Conservation (phyloP, 257 asterid species). For the Solanum tacnaense region DNA sequence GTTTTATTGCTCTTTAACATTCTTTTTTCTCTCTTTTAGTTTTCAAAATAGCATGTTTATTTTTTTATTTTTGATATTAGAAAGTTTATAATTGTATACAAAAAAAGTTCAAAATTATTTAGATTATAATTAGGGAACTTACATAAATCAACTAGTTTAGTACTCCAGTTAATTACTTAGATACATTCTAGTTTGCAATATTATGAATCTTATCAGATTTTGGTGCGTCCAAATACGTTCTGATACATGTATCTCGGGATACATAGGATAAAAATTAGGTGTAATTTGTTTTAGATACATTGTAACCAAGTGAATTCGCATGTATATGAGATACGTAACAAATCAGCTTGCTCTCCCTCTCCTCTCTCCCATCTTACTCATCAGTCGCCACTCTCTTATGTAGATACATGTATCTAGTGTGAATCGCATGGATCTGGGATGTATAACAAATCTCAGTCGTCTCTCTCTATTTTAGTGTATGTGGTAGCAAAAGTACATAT, state of each 20-base stretch:
- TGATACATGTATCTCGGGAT: too few relatives aligned
- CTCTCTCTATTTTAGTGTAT: neutral
- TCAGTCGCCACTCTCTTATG: neutral
- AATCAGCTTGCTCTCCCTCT: neutral
- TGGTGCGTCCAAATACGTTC: accelerated
- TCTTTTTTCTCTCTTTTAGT: neutral
- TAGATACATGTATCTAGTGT: neutral
- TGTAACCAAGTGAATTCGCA: neutral
- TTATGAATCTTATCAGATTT: too few relatives aligned
- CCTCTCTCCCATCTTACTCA: neutral
- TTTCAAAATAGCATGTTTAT: neutral
- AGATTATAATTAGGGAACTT: neutral
- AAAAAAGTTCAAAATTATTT: neutral
- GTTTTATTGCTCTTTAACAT: neutral
- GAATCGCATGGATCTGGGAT: accelerated
- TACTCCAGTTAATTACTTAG: too few relatives aligned
- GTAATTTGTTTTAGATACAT: neutral
- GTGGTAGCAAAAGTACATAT: too few relatives aligned
- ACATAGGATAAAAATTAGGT: neutral
- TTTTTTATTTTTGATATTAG: neutral
- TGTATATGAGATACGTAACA: too few relatives aligned
- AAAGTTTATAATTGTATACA: neutral
- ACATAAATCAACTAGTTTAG: neutral
- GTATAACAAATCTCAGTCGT: too few relatives aligned
- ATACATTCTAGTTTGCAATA: too few relatives aligned